These are phyloP conservation scores for Pythium graminicola DNA, from an alignment of 352 stramenopile species.

Conservation along the genomic window DNA sequence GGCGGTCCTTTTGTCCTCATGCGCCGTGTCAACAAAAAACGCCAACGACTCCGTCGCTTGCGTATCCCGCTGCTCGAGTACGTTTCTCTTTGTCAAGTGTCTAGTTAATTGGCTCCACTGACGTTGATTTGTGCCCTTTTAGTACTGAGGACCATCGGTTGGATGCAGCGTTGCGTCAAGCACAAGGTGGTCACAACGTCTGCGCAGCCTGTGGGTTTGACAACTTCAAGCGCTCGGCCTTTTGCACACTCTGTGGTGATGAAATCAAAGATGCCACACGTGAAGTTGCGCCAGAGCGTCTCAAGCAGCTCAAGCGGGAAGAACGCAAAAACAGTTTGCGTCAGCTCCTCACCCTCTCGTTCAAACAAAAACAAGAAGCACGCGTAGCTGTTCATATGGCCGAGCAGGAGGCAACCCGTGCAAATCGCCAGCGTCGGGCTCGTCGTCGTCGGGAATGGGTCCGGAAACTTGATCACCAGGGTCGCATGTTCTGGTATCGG, in stretches of 20 bases:
- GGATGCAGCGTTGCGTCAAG: conserved; percentile 19
- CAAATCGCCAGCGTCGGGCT: conserved; percentile 16
- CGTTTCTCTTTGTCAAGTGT: neutral
- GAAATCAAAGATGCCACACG: conserved; percentile 17
- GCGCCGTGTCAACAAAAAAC: conserved; percentile 15
- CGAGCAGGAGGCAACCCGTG: conserved; percentile 12
- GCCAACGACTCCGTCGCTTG: conserved; percentile 5
- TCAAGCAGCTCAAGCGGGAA: conserved; percentile 18
- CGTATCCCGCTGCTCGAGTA: conserved; percentile 17
- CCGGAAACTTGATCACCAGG: conserved; percentile 27
- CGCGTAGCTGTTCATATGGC: conserved; percentile 10
- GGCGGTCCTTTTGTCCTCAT: conserved; percentile 15
- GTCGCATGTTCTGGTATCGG: conserved; percentile 28
- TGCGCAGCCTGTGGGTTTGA: conserved; percentile 24
- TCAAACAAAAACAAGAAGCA: conserved; percentile 15
- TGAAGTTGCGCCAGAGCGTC: conserved; percentile 12
- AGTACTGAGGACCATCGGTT: conserved; percentile 21
- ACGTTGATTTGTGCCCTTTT: neutral
- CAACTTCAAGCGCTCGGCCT: conserved; percentile 26
- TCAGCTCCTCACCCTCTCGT: conserved; percentile 10
- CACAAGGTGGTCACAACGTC: conserved; percentile 21
- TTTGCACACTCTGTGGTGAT: conserved; percentile 24
- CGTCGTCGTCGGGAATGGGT: conserved; percentile 34
- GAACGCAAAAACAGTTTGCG: conserved; percentile 13
- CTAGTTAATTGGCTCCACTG: neutral